phyloP scores from a whole-genome alignment of 1,139 yeast genomes.

The Trichomonascaceae sp. region DNA sequence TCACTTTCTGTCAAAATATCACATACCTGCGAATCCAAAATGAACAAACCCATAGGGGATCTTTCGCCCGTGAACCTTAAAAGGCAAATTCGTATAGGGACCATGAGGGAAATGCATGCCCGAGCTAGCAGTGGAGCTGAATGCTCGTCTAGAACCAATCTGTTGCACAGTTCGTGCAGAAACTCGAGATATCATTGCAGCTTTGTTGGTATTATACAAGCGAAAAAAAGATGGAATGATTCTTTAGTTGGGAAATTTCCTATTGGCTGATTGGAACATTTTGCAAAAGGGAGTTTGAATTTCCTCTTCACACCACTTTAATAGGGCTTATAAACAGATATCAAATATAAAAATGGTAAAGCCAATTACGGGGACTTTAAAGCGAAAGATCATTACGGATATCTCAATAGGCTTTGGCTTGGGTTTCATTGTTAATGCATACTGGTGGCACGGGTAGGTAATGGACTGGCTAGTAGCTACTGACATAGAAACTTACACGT shows the following conservation, averaged over 20 bases:
- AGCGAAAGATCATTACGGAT: constrained; percentile 77
- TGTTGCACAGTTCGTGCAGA: constrained; percentile 10
- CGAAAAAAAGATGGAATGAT: constrained; percentile 9
- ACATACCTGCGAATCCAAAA: constrained; percentile 67
- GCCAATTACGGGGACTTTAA: constrained; percentile 80
- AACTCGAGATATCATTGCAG: constrained; percentile 16
- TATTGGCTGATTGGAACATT: constrained; percentile 5
- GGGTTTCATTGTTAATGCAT: constrained; percentile 40
- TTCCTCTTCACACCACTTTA: constrained; percentile 7
- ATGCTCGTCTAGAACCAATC: constrained; percentile 11
- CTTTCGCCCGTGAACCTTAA: constrained; percentile 86
- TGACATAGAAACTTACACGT: neutral
- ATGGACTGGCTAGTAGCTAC: neutral
- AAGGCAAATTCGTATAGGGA: constrained; percentile 86
- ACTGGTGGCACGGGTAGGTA: constrained; percentile 59
- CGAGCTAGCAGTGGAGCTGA: constrained; percentile 16
- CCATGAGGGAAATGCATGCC: constrained; percentile 56
- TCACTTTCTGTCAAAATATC: neutral
- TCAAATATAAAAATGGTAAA: constrained; percentile 53
- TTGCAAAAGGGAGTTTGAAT: neutral
- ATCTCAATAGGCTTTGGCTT: constrained; percentile 50
- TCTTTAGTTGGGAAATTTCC: constrained; percentile 4
- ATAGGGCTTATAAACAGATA: constrained; percentile 3
- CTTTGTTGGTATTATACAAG: constrained; percentile 1
- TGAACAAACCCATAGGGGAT: constrained; percentile 78